phyloP scores from a whole-genome alignment of 2,329 filamentous ascomycete genomes.

The Fusarium sp. region DNA sequence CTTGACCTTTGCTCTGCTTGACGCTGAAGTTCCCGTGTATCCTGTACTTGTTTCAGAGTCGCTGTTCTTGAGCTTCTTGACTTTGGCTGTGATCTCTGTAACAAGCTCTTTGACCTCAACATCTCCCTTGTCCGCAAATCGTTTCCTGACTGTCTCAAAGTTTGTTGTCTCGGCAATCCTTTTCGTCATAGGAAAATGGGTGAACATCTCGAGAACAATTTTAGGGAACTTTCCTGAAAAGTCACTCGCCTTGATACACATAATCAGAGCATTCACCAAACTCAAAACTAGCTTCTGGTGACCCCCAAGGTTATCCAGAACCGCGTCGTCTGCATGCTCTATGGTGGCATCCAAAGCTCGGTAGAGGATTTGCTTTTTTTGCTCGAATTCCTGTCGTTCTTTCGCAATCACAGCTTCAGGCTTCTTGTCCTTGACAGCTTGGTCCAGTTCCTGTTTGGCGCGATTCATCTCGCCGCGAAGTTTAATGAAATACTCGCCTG shows the following conservation, averaged over 20 bases:
- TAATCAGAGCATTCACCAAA: slow-evolving; percentile 67
- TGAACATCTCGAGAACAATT: slow-evolving; percentile 70
- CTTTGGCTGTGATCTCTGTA: slow-evolving; percentile 66
- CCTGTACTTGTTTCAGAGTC: slow-evolving; percentile 55
- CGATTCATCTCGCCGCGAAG: slow-evolving; percentile 63
- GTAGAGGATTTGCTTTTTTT: slow-evolving; percentile 64
- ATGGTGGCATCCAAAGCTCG: slow-evolving; percentile 67
- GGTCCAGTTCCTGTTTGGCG: slow-evolving; percentile 60
- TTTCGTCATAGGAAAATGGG: slow-evolving; percentile 71
- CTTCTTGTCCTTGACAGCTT: slow-evolving; percentile 59
- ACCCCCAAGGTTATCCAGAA: slow-evolving; percentile 69
- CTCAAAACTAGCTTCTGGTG: slow-evolving; percentile 69
- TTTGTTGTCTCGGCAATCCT: slow-evolving; percentile 74
- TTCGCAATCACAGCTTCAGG: slow-evolving; percentile 54
- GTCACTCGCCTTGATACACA: slow-evolving; percentile 66
- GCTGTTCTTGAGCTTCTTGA: slow-evolving; percentile 57
- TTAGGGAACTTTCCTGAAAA: slow-evolving; percentile 68
- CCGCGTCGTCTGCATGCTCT: slow-evolving; percentile 66
- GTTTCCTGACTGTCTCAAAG: slow-evolving; percentile 73
- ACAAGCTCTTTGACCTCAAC: slow-evolving; percentile 73
- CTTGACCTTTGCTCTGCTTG: slow-evolving; percentile 56
- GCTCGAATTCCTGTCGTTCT: slow-evolving; percentile 58
- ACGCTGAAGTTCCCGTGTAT: slow-evolving; percentile 57
- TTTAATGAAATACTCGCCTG: slow-evolving; percentile 64
- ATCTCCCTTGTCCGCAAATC: slow-evolving; percentile 75